Evolutionary conservation across 768 basidiomycete genomes (phyloP).

Genomic region (Porpolomopsis calyptriformis): DNA sequence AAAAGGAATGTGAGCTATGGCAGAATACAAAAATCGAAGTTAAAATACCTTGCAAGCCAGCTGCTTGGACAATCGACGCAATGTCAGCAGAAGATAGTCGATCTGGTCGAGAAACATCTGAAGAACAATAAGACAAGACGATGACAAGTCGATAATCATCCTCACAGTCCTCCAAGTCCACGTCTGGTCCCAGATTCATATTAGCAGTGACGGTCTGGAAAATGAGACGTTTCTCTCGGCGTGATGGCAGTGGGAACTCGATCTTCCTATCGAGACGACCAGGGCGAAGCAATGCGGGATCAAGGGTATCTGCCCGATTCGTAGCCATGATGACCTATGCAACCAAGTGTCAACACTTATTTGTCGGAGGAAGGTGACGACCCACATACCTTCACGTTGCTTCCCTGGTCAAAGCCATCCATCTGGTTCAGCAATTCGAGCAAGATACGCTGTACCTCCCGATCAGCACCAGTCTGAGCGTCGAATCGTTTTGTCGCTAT

Average conservation of each 20-base stretch:
- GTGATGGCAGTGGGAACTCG: constrained; percentile 90
- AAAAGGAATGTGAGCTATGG: constrained; percentile 6
- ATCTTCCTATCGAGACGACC: constrained; percentile 98
- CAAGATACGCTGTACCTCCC: constrained; percentile 97
- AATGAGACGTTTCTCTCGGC: constrained; percentile 91
- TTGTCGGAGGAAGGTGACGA: not conserved
- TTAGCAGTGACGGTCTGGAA: constrained; percentile 96
- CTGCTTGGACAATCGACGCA: constrained; percentile 89
- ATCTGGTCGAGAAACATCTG: constrained; percentile 96
- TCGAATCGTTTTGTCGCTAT: constrained; percentile 99
- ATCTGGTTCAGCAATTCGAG: constrained; percentile 97
- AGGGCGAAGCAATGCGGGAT: constrained; percentile 93
- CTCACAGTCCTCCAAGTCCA: constrained; percentile 96
- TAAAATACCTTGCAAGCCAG: constrained; percentile 83
- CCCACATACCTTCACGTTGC: constrained; percentile 82
- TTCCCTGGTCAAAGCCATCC: constrained; percentile 99
- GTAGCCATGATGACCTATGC: constrained; percentile 97
- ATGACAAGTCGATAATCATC: constrained; percentile 9
- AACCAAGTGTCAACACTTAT: constrained; percentile 3
- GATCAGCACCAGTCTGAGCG: constrained; percentile 96
- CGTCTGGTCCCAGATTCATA: constrained; percentile 97
- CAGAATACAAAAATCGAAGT: not conserved
- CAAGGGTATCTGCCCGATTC: constrained; percentile 95
- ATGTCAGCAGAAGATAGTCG: constrained; percentile 94
- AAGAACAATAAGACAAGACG: constrained; percentile 8